Conservation (phyloP, 306 rosid species). For the Begonia fuchsioides region DNA sequence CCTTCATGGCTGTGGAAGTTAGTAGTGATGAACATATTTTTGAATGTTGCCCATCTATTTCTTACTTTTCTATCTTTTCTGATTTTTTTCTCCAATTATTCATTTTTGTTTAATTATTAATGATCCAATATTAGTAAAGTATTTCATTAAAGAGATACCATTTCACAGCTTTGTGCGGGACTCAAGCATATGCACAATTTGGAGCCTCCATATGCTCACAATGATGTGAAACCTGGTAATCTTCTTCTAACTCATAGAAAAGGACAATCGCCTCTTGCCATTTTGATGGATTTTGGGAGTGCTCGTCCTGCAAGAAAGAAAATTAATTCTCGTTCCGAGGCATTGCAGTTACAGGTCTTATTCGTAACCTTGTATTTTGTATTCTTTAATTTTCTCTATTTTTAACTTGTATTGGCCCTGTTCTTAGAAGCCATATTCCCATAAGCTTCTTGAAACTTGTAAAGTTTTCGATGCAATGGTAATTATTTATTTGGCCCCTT, state of each 20-base stretch:
- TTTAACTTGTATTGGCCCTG: too few relatives aligned
- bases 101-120: too few relatives aligned
- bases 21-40: background rate
- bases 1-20: background rate
- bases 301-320: conserved; percentile 81
- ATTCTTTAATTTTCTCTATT: too few relatives aligned
- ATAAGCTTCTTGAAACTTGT: too few relatives aligned
- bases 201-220: conserved; percentile 94
- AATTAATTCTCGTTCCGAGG: conserved; percentile 71
- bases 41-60: background rate
- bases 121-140: too few relatives aligned
- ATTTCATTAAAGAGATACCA: conserved; percentile 21
- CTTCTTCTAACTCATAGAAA: conserved; percentile 66
- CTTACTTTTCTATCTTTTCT: background rate
- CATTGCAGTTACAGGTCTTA: conserved; percentile 86
- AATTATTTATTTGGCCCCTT: too few relatives aligned
- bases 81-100: background rate
- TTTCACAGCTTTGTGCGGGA: conserved; percentile 87
- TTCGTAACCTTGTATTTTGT: background rate
- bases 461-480: too few relatives aligned
- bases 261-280: conserved; percentile 77
- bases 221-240: conserved; percentile 95
- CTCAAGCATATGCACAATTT: conserved; percentile 90
- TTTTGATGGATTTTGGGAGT: conserved; percentile 98
- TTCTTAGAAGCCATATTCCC: too few relatives aligned